These are phyloP conservation scores for Tricholoma sp. DNA, from an alignment of 768 basidiomycete genomes.

Conservation along the genomic window DNA sequence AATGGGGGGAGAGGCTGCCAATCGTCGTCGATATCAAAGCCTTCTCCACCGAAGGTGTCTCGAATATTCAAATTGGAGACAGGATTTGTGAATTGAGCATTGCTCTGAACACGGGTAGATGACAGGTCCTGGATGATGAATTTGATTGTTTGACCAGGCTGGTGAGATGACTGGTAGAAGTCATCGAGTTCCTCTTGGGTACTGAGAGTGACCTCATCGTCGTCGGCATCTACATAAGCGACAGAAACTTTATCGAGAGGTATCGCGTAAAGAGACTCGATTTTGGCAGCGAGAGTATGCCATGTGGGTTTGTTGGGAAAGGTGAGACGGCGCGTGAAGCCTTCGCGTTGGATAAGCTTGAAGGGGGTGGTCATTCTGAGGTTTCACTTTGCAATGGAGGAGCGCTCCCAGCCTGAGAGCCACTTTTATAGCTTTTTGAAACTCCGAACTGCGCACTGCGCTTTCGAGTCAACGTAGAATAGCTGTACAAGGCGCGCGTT, in stretches of 20 bases:
- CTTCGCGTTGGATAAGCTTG: conserved; percentile 58
- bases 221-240: conserved; percentile 68
- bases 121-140: conserved; percentile 62
- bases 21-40: conserved; percentile 50
- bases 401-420: background rate
- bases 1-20: conserved; percentile 53
- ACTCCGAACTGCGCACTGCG: conserved; percentile 19
- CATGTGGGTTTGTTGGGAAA: conserved; percentile 54
- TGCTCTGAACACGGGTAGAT: conserved; percentile 25
- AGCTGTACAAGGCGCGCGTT: too few relatives aligned
- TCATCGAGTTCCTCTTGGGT: conserved; percentile 76
- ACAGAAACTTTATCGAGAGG: conserved; percentile 56
- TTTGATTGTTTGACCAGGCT: conserved; percentile 38
- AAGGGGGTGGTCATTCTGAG: conserved; percentile 48
- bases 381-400: background rate
- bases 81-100: conserved; percentile 26
- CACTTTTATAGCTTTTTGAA: conserved; percentile 5
- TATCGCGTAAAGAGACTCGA: conserved; percentile 48
- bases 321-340: conserved; percentile 53
- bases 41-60: conserved; percentile 54
- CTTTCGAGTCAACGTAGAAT: background rate
- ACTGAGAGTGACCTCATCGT: conserved; percentile 73
- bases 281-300: conserved; percentile 43
- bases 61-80: conserved; percentile 29
- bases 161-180: conserved; percentile 43